Evolutionary conservation across 371 early-diverging fungal genomes (phyloP).

Genomic region (Lichtheimia hyalospora): DNA sequence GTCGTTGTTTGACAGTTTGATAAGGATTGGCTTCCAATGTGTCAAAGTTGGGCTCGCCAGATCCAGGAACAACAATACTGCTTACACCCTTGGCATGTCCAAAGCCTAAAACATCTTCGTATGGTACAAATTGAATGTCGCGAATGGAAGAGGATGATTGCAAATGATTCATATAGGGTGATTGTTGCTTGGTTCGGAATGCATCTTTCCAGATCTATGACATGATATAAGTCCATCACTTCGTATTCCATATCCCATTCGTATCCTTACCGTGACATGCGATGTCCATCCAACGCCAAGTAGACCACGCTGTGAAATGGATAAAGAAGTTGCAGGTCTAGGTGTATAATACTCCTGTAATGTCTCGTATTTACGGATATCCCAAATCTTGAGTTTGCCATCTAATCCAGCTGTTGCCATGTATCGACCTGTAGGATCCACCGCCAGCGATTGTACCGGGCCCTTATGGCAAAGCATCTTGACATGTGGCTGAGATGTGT

Average conservation of each 20-base stretch:
- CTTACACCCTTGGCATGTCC: conserved; percentile 87
- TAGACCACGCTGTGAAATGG: conserved; percentile 86
- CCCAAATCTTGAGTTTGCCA: conserved; percentile 94
- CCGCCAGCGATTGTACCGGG: conserved; percentile 83
- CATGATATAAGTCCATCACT: background rate
- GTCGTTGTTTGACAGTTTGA: conserved; percentile 89
- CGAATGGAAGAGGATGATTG: conserved; percentile 56
- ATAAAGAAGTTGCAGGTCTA: conserved; percentile 71
- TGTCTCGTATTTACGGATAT: conserved; percentile 86
- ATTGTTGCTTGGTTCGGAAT: conserved; percentile 67
- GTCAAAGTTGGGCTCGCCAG: conserved; percentile 98
- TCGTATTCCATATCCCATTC: too few relatives aligned
- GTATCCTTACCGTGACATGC: conserved; percentile 62
- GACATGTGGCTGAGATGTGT: conserved; percentile 78
- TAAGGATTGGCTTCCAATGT: conserved; percentile 93
- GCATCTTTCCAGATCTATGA: conserved; percentile 86
- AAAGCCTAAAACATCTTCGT: conserved; percentile 95
- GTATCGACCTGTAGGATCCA: conserved; percentile 85
- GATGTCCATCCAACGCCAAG: conserved; percentile 84
- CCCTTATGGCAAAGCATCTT: conserved; percentile 95
- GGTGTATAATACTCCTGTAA: conserved; percentile 82
- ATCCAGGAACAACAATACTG: conserved; percentile 85
- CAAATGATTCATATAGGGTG: conserved; percentile 91
- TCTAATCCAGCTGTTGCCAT: conserved; percentile 96
- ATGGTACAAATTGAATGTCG: conserved; percentile 86